Conservation (phyloP, 1,284 basidiomycete genomes). For the Rhodotorula sp. region DNA sequence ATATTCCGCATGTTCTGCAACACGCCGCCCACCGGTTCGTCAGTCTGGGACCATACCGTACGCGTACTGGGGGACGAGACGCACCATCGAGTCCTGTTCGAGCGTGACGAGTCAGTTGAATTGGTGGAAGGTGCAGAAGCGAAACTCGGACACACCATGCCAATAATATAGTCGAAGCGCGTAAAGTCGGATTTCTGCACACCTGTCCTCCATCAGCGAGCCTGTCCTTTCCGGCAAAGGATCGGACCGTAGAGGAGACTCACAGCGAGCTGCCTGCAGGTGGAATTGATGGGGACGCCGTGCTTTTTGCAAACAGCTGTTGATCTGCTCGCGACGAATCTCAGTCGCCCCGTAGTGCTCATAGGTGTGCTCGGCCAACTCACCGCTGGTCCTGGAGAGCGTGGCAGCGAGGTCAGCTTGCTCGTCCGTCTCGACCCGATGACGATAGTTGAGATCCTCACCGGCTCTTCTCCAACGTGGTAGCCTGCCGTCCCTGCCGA, state of each 20-base stretch:
- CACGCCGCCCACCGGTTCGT: not conserved
- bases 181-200: slow-evolving; percentile 36
- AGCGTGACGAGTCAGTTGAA: not conserved
- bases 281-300: slow-evolving; percentile 40
- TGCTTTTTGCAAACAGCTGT: slow-evolving; percentile 34
- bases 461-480: slow-evolving; percentile 43
- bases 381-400: not conserved
- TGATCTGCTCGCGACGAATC: slow-evolving; percentile 8
- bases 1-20: slow-evolving; percentile 42
- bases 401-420: not conserved
- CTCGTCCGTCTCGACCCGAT: not conserved
- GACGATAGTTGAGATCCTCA: not conserved
- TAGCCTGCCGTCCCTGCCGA: slow-evolving; percentile 42
- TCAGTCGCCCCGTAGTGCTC: not conserved
- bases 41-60: too few relatives aligned
- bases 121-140: not conserved
- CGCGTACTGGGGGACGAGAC: not conserved
- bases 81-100: slow-evolving; percentile 9
- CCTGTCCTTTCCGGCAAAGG: not conserved
- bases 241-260: not conserved
- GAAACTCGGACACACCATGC: slow-evolving; percentile 21
- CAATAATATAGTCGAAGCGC: slow-evolving; percentile 43
- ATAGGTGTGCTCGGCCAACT: not conserved
- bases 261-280: slow-evolving; percentile 34
- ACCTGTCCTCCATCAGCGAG: not conserved